phyloP scores from a whole-genome alignment of 2,329 filamentous ascomycete species.

The Alternaria consortialis region DNA sequence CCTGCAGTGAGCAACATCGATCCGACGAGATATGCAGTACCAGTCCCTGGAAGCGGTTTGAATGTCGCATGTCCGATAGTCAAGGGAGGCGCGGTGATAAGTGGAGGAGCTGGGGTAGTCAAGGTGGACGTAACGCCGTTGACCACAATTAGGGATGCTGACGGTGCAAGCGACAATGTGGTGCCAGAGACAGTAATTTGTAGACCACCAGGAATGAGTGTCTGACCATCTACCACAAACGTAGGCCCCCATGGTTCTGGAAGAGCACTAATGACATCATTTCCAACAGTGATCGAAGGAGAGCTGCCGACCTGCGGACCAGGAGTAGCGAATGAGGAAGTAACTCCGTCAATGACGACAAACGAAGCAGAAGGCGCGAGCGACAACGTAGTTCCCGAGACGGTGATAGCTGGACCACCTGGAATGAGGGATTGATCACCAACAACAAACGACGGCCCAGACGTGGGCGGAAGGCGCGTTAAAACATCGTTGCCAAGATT shows the following conservation, averaged over 20 bases:
- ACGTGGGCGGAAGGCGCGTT: constrained; percentile 32
- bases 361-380: constrained; percentile 38
- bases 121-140: constrained; percentile 49
- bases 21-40: constrained; percentile 50
- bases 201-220: constrained; percentile 48
- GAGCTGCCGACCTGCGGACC: constrained; percentile 21
- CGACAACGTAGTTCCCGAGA: constrained; percentile 44
- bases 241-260: constrained; percentile 14
- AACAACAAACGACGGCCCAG: constrained; percentile 50
- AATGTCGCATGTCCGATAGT: constrained; percentile 42
- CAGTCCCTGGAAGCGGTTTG: constrained; percentile 40
- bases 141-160: constrained; percentile 43
- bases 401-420: constrained; percentile 42
- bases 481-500: constrained; percentile 40
- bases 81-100: constrained; percentile 39
- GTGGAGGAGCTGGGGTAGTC: constrained; percentile 31
- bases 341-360: constrained; percentile 44
- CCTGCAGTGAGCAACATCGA: constrained; percentile 52
- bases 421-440: constrained; percentile 49
- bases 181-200: constrained; percentile 46
- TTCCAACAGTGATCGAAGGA: constrained; percentile 30
- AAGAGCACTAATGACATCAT: constrained; percentile 26
- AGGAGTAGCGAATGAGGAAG: constrained; percentile 43
- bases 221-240: constrained; percentile 51
- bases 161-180: constrained; percentile 44